phyloP scores from a whole-genome alignment of 192 early-diverging fungal species.

The Allomyces arbusculus region DNA sequence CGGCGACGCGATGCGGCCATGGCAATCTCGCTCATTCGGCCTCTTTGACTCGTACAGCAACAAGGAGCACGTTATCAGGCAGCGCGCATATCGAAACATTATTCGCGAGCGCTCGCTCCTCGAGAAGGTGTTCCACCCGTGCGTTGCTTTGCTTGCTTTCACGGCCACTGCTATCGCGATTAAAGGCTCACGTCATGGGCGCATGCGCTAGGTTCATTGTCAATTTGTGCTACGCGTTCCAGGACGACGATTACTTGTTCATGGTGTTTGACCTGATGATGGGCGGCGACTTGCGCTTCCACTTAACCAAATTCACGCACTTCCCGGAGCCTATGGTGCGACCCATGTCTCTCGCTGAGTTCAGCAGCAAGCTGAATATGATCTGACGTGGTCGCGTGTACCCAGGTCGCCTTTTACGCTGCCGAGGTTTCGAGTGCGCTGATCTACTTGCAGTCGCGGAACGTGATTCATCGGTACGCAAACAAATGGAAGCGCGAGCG shows the following conservation, averaged over 20 bases:
- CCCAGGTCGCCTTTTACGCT: constrained; percentile 27
- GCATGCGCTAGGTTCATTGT: neutral
- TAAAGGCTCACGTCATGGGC: too few species aligned
- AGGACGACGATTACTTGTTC: constrained; percentile 41
- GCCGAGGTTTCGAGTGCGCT: constrained; percentile 47
- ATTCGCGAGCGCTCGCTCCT: constrained; percentile 73
- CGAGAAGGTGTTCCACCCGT: constrained; percentile 60
- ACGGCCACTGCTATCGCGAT: too few species aligned
- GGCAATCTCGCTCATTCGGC: too few species aligned
- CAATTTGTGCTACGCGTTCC: constrained; percentile 37
- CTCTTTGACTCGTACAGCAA: constrained; percentile 14
- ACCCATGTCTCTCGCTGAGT: neutral
- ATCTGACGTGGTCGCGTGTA: neutral
- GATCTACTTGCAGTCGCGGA: constrained; percentile 43
- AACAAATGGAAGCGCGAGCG: too few species aligned
- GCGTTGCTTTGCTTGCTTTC: constrained; percentile 26
- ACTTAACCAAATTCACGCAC: constrained; percentile 15
- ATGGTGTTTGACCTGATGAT: constrained; percentile 39
- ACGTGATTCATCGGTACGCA: constrained; percentile 36
- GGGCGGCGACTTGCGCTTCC: constrained; percentile 36
- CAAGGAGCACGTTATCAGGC: constrained; percentile 71
- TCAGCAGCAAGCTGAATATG: too few species aligned
- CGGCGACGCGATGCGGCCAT: too few species aligned
- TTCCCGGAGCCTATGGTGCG: constrained; percentile 42
- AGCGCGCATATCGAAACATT: constrained; percentile 70